Conservation (phyloP, 352 stramenopile genomes). For the Aphanomyces astaci region DNA sequence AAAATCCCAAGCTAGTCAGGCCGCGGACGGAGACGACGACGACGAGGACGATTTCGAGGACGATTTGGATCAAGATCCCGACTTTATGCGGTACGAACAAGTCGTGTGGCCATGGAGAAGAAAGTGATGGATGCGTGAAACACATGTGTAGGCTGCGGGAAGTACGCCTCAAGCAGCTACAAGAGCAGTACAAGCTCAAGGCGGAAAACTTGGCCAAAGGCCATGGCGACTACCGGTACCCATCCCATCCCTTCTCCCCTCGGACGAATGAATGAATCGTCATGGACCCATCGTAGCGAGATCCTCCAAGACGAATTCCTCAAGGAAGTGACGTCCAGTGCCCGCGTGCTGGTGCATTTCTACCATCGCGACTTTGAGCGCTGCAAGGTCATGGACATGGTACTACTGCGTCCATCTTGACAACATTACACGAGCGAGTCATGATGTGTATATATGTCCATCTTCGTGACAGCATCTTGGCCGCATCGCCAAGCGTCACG, state of each 20-base stretch:
- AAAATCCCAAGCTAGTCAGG: neutral
- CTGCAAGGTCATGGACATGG: slow-evolving; percentile 97
- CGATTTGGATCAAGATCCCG: slow-evolving; percentile 70
- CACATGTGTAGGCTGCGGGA: slow-evolving; percentile 77
- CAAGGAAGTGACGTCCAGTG: slow-evolving; percentile 84
- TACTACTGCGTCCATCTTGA: no score
- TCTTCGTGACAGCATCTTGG: slow-evolving; percentile 35
- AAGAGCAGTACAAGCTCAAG: slow-evolving; percentile 52
- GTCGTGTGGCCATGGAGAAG: no score
- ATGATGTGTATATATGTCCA: neutral
- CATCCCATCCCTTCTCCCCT: no score
- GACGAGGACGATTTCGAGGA: slow-evolving; percentile 57
- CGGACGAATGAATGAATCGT: no score
- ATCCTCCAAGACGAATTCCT: slow-evolving; percentile 96
- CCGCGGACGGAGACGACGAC: slow-evolving; percentile 37
- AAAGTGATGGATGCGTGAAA: no score
- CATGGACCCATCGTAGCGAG: no score
- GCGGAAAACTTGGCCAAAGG: slow-evolving; percentile 53
- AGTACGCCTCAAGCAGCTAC: slow-evolving; percentile 63
- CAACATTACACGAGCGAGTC: no score
- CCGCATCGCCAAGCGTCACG: slow-evolving; percentile 48
- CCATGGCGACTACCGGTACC: slow-evolving; percentile 59
- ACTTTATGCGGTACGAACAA: slow-evolving; percentile 47
- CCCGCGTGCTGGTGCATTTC: slow-evolving; percentile 88
- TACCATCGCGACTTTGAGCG: slow-evolving; percentile 96